Conservation (phyloP, 768 basidiomycete genomes). For the Cubamyces sp. region DNA sequence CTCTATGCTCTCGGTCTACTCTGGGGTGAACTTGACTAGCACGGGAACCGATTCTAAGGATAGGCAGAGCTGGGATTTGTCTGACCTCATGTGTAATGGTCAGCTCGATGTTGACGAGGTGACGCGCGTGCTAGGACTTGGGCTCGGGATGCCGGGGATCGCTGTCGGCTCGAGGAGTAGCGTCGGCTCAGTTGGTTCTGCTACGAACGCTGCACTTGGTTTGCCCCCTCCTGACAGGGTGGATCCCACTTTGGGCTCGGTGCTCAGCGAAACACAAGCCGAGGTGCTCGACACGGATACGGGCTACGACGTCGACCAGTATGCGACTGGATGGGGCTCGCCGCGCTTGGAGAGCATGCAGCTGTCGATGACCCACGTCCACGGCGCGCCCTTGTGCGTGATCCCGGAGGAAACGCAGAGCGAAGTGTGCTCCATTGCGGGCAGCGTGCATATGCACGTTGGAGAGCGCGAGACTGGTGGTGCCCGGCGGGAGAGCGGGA, state of each 20-base stretch:
- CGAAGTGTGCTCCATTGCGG: constrained; percentile 22
- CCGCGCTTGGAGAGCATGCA: constrained; percentile 2
- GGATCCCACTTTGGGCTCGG: not conserved
- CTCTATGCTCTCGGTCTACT: not conserved
- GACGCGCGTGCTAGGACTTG: constrained; percentile 31
- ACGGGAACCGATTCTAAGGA: not conserved
- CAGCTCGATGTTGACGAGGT: constrained; percentile 35
- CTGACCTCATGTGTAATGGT: constrained; percentile 30
- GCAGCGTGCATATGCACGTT: constrained; percentile 3
- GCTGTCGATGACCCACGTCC: constrained; percentile 13
- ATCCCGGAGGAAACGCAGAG: constrained; percentile 34
- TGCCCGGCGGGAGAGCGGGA: not conserved
- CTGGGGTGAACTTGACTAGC: not conserved
- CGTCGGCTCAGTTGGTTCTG: constrained; percentile 1
- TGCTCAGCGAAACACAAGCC: not conserved
- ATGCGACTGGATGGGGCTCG: constrained; percentile 9
- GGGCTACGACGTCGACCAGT: constrained; percentile 17
- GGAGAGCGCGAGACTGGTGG: not conserved
- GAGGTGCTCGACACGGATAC: not conserved
- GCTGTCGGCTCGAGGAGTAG: constrained; percentile 9
- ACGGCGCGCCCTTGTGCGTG: constrained; percentile 29
- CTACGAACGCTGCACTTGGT: not conserved
- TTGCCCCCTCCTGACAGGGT: not conserved
- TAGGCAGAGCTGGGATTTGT: constrained; percentile 28
- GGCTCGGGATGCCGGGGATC: constrained; percentile 12